These are phyloP conservation scores for Pythium monospermum DNA, from an alignment of 352 stramenopile species.

Conservation along the genomic window DNA sequence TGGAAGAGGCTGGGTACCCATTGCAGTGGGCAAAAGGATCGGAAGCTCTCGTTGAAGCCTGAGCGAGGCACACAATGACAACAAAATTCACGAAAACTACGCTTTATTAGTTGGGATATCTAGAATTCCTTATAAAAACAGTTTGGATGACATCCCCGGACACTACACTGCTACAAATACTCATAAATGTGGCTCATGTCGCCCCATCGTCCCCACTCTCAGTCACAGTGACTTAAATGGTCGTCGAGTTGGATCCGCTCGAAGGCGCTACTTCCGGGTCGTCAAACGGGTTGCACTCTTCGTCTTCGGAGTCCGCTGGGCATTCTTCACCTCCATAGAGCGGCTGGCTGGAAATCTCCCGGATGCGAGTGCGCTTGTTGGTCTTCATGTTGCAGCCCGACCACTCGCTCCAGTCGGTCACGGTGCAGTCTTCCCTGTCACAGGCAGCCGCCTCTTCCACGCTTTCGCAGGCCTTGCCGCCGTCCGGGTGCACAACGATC, in stretches of 20 bases:
- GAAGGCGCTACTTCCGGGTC: slow-evolving; percentile 1
- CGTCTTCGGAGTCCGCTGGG: slow-evolving; percentile 20
- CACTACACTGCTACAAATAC: too few species aligned
- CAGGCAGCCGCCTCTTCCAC: slow-evolving; percentile 25
- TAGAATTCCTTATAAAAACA: too few species aligned
- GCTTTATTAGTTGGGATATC: not conserved
- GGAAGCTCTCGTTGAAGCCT: slow-evolving; percentile 21
- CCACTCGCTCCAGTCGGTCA: slow-evolving; percentile 45
- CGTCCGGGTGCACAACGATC: slow-evolving; percentile 26
- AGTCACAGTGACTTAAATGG: too few species aligned
- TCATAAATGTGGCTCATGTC: too few species aligned
- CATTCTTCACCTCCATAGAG: slow-evolving; percentile 32
- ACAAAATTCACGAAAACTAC: not conserved
- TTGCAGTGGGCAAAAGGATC: slow-evolving; percentile 66
- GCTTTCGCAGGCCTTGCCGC: slow-evolving; percentile 24
- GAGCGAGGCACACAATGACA: not conserved
- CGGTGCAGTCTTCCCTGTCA: slow-evolving; percentile 36
- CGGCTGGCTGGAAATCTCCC: slow-evolving; percentile 27
- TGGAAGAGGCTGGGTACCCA: slow-evolving; percentile 85
- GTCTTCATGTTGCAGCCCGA: slow-evolving; percentile 48
- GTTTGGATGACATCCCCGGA: too few species aligned
- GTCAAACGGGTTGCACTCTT: slow-evolving; percentile 23
- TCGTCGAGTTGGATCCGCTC: too few species aligned
- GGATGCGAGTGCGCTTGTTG: slow-evolving; percentile 26
- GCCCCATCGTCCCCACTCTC: too few species aligned